Evolutionary conservation across 164 flowering plant genomes (phyloP), one percentile per base, ranked within the genome.

Genomic region (Nymphaea thermarum): DNA sequence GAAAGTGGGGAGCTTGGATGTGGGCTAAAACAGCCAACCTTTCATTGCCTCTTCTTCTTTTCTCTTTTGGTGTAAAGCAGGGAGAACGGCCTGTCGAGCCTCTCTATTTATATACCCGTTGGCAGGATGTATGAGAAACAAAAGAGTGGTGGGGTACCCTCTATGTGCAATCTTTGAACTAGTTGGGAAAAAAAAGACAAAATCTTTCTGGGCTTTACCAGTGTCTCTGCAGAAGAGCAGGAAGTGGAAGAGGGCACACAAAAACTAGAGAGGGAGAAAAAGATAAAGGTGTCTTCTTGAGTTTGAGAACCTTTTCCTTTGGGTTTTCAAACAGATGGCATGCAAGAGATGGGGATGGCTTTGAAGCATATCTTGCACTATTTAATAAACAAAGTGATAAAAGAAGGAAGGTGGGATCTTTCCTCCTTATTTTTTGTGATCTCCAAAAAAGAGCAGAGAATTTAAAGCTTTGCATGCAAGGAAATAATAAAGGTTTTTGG

Each of bases 251-350:
- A 41, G 42, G 64, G 6, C 12, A 62, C 36, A 62, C 64, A 62
- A 17, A 62, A 41, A 62, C 42, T 62, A 41, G 43, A 64, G 43
- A 64, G 43, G 15, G 42, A 41, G 66, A 64, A 15, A 41, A 42
- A 64, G 43, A 41, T 6, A 41, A 15, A 64, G 42, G 62, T 42
- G 60, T 25, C 36, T 25, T 25, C 36, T 25, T 25, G 57, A 51
- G 57, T 51, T 51, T 51, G 57, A 5, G 57, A 51, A 51, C 57
- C 57, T 51, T 51, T 51, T 51, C 57, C 12, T 62, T 62, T 62
- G 64, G 64, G 64, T 17, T 62, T 62, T 17, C 64, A 17, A 41
- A 62, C 41, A 4, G 64, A 62, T 62, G 64, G 64, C 64, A 62
- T 17, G 64, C 64, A 62, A 2, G 64, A 62, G 42, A 62, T 17